Evolutionary conservation across 495 filamentous ascomycete genomes (phyloP).

Genomic region (Sporormia fimetaria): DNA sequence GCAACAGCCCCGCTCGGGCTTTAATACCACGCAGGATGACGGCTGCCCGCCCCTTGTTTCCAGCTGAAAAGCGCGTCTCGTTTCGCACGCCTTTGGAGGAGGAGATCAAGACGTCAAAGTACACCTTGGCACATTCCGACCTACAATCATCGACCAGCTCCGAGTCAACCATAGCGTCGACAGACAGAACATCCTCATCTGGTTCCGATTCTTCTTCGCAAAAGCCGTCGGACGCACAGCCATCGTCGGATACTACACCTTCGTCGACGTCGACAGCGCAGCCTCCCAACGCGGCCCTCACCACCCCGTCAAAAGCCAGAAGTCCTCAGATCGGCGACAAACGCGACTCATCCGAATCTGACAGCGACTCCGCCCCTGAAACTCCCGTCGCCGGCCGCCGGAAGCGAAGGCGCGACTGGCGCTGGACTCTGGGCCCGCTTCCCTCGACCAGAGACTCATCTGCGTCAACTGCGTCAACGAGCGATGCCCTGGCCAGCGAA

Average conservation of each 20-base stretch:
- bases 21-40: slow-evolving; percentile 32
- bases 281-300: slow-evolving; percentile 6
- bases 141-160: slow-evolving; percentile 31
- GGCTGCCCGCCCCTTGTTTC: slow-evolving; percentile 42
- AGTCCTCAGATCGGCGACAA: slow-evolving; percentile 29
- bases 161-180: slow-evolving; percentile 12
- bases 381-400: slow-evolving; percentile 40
- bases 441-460: slow-evolving; percentile 10
- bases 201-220: slow-evolving; percentile 2
- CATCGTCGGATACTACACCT: slow-evolving; percentile 1
- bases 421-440: slow-evolving; percentile 44
- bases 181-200: slow-evolving; percentile 4
- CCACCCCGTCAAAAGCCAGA: slow-evolving; percentile 13
- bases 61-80: slow-evolving; percentile 46
- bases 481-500: slow-evolving; percentile 15
- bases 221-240: slow-evolving; percentile 2
- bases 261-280: slow-evolving; percentile 9
- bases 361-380: slow-evolving; percentile 36
- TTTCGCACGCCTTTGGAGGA: slow-evolving; percentile 45
- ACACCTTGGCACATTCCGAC: slow-evolving; percentile 44
- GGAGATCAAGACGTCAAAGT: slow-evolving; percentile 43
- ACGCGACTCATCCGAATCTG: slow-evolving; percentile 39
- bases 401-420: slow-evolving; percentile 46
- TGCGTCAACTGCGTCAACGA: slow-evolving; percentile 12
- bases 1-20: slow-evolving; percentile 30